Evolutionary conservation across 805 yeast genomes (phyloP).

Genomic region (Cyberlindnera subsufficiens): DNA sequence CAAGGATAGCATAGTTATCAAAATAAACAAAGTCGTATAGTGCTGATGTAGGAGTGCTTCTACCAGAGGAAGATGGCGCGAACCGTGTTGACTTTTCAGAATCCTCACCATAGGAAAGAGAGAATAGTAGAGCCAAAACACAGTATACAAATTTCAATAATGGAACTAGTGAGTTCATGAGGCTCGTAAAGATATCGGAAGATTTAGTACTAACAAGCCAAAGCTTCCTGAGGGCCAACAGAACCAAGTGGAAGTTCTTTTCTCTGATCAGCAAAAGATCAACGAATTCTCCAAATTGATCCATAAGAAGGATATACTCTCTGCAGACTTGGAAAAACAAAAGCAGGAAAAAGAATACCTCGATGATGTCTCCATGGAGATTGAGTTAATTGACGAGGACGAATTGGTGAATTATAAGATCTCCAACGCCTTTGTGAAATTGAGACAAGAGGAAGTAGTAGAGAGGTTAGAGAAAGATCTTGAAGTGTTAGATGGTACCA

Average conservation of each 20-base stretch:
- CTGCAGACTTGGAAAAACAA: slow-evolving; percentile 40
- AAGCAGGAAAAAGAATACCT: slow-evolving; percentile 77
- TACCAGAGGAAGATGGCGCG: too few relatives aligned
- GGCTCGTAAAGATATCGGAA: background rate
- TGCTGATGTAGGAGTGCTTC: too few relatives aligned
- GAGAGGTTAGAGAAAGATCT: slow-evolving; percentile 61
- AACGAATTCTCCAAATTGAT: slow-evolving; percentile 84
- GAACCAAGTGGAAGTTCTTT: slow-evolving; percentile 33
- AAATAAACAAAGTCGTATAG: too few relatives aligned
- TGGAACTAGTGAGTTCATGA: slow-evolving; percentile 12
- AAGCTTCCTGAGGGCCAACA: slow-evolving; percentile 36
- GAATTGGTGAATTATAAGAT: slow-evolving; percentile 69
- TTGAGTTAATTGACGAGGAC: slow-evolving; percentile 79
- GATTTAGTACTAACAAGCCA: background rate
- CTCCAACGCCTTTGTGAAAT: slow-evolving; percentile 72
- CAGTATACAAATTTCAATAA: background rate
- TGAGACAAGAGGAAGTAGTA: slow-evolving; percentile 62
- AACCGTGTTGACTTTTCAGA: background rate
- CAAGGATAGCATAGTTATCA: too few relatives aligned
- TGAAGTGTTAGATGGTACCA: slow-evolving; percentile 43
- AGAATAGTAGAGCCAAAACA: background rate
- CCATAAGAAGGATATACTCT: slow-evolving; percentile 56
- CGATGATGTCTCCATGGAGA: slow-evolving; percentile 79
- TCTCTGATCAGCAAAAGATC: slow-evolving; percentile 77
- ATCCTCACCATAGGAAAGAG: background rate